Percentiles rank a stretch among this genome's conserved stretches.
phyloP scores from a whole-genome alignment of 495 filamentous ascomycete species.

The Penicillium malachiteum region DNA sequence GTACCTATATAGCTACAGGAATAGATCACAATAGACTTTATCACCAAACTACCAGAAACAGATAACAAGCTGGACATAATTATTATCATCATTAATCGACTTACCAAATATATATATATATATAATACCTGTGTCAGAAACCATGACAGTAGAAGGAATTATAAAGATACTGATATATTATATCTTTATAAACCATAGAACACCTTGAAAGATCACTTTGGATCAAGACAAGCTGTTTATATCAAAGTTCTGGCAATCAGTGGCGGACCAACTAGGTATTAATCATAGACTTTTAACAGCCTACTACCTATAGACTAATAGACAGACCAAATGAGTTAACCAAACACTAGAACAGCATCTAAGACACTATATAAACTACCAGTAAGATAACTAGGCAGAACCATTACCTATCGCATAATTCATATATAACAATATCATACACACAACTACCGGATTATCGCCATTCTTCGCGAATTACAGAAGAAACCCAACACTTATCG shows the following conservation, averaged over 20 bases:
- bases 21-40: slow-evolving; percentile 25
- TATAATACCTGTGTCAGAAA: too few relatives aligned
- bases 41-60: slow-evolving; percentile 10
- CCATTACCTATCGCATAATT: slow-evolving; percentile 28
- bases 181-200: too few relatives aligned
- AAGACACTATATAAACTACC: slow-evolving; percentile 22
- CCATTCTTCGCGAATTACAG: slow-evolving; percentile 23
- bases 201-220: background rate
- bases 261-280: too few relatives aligned
- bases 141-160: too few relatives aligned
- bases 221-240: background rate
- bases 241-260: background rate
- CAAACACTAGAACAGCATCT: slow-evolving; percentile 21
- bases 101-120: too few relatives aligned
- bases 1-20: slow-evolving; percentile 8
- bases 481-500: slow-evolving; percentile 1
- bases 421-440: slow-evolving; percentile 18
- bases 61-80: slow-evolving; percentile 7
- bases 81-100: too few relatives aligned
- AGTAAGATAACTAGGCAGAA: slow-evolving; percentile 28
- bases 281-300: slow-evolving; percentile 18
- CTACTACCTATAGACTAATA: slow-evolving; percentile 29
- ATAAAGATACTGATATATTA: too few relatives aligned
- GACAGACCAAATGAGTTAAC: slow-evolving; percentile 27
- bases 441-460: background rate